Conservation (phyloP, 192 early-diverging fungal species). For the Lunasporangiospora selenospora region DNA sequence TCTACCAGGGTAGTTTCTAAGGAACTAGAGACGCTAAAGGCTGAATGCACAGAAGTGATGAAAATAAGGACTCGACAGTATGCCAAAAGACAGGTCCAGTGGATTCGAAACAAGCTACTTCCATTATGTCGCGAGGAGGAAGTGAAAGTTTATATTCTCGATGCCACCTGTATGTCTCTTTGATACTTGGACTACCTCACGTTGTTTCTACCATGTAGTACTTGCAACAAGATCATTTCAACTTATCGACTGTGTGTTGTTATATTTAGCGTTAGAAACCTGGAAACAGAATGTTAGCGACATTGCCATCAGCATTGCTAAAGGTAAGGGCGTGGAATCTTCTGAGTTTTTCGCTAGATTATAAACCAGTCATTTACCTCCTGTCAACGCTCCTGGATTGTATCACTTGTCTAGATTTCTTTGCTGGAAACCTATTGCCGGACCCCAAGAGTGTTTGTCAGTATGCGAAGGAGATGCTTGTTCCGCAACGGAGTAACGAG, state of each 20-base stretch:
- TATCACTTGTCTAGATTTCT: conserved; percentile 44
- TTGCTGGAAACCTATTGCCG: conserved; percentile 36
- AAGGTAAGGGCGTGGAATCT: conserved; percentile 27
- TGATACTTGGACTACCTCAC: neutral
- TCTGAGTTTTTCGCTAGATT: neutral
- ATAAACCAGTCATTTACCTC: no score
- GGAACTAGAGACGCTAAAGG: conserved; percentile 50
- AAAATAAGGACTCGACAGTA: conserved; percentile 89
- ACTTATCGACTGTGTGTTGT: neutral
- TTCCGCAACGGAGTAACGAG: conserved; percentile 35
- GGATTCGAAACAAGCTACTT: conserved; percentile 83
- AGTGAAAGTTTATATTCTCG: conserved; percentile 66
- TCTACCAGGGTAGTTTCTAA: neutral
- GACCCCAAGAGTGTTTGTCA: conserved; percentile 37
- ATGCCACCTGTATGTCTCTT: conserved; percentile 66
- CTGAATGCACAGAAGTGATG: conserved; percentile 78
- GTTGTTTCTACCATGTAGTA: no score
- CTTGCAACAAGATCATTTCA: no score
- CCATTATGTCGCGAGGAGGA: conserved; percentile 48
- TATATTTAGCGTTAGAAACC: conserved; percentile 49
- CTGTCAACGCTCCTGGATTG: no score
- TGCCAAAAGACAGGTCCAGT: conserved; percentile 79
- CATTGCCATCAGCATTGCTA: conserved; percentile 59
- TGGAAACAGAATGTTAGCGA: conserved; percentile 66
- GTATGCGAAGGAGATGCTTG: conserved; percentile 49